Evolutionary conservation across 1,284 basidiomycete species (phyloP), one percentile per base, ranked within the genome.

Genomic region (Polyporus tsugae): DNA sequence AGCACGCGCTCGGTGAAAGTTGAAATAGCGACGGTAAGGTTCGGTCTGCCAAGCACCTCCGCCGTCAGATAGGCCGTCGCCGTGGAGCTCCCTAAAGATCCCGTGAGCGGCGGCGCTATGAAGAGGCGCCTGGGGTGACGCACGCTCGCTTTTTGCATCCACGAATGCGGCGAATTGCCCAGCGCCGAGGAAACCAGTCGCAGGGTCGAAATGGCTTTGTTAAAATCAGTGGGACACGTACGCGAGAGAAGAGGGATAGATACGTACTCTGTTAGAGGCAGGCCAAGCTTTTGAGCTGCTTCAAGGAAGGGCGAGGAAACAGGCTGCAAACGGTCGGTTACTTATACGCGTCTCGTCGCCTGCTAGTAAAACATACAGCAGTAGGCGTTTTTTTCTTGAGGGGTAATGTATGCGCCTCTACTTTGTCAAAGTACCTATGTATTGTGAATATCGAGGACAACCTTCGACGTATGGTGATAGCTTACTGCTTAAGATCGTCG

Each of bases 21-120:
- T 13, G 78, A 72, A 36, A 83, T 72, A 6, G 82, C 78, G 55
- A 86, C 78, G 55, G 80, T 79, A 2, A 85, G 77, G 69, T 86
- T 86, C 3, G 78, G 76, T 17, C 84, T 75, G 0, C 61, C 62
- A 33, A 81, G 74, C 15, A 83, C 79, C 11, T 75, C 73, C 0
- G 71, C 65, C 2, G 74, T 75, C 10, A 86, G 77, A 62, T 85
- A 86, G 6, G 82, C 79, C 6, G 79, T 77, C 0, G 83, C 82
- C 2, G 80, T 72, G 10, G 84, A 85, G 65, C 79, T 78, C 35
- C 80, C 78, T 80, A 61, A 2, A 4, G 35, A 1, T 13, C 9
- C 17, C 41, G 39, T 59, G 1, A 17, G 7, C 22, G 10, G 19
- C 7, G 35, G 13, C 36, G 35, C 6, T 38, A 41, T n/a, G 3